Base-by-base conservation (phyloP, 495 filamentous ascomycete species). In the Trypethelium eluteriae region DNA sequence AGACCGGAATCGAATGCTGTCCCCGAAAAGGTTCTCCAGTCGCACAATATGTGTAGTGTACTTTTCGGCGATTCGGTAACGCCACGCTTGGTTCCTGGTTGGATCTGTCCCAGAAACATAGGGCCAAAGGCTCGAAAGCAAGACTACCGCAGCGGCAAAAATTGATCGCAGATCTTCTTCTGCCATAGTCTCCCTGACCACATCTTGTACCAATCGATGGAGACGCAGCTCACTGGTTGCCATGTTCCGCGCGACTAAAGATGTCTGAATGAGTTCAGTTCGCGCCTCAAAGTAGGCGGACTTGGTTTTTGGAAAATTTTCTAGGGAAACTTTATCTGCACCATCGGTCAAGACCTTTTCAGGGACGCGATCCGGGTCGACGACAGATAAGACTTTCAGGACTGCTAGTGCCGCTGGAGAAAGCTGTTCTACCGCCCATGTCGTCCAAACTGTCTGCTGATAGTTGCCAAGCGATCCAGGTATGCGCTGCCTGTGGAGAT, bases 51-150 rank as follows among this genome's bases (percentile, higher is more conserved):
- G 53, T 18, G 53, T 7, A 36, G 32, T 36, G 53, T 59, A 59
- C 32, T 36, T 59, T 7, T 59, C 53, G 14, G 53, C 53, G 36
- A 59, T 14, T 2, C 25, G 53, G 53, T 59, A 59, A 18, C 53
- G 53, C 53, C 53, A 59, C 32, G 53, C 53, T 18, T 59, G 53
- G 14, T 59, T 59, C 32, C 11, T 18, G 18, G 53, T 59, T 35
- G 53, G 53, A 59, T 59, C 53, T 59, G 53, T 59, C 36, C 53
- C 53, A 18, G 53, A 59, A 36, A 59, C 53, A 36, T 59, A 59
- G 36, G 53, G 53, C 53, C 53, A 59, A 36, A 59, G 25, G 53
- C 53, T 59, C 3, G 53, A 59, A 59, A 59, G 53, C 53, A 59
- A 59, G 32, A 59, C 53, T 59, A 36, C 53, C 18, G 53, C 53